Base-by-base conservation (phyloP, 192 early-diverging fungal genomes). In the Linnemannia exigua region DNA sequence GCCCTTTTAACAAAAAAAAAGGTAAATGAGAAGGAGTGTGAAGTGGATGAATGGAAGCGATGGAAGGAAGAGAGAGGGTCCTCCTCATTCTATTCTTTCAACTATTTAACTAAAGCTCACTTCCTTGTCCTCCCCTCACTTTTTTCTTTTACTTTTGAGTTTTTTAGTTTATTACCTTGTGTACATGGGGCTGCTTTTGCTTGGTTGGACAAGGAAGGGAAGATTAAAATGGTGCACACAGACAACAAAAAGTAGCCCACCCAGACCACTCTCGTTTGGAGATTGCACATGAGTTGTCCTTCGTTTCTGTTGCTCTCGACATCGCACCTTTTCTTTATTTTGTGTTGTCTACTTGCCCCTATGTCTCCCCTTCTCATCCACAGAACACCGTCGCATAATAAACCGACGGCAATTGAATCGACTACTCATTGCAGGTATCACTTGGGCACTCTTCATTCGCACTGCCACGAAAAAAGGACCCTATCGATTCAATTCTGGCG, bases 1-100 rank as follows among this genome's bases (percentile, higher is more conserved):
- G 8, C 28, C 28, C 15, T 61, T 63, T 63, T n/a, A 63, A 61
- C 25, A 63, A 25, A 3, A 11, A 1, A 25, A 63, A 63, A 63
- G 25, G 58, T 9, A 11, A 25, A 1, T 20, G 54, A 6, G n/a
- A n/a, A 58, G 22, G 58, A 25, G 28, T 14, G 31, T 63, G 58
- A n/a, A 63, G 58, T 63, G 28, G 28, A 63, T 63, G 58, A 63
- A 63, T 63, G 58, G 58, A 63, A 63, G 58, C 58, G 58, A 63
- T 63, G 58, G 58, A 63, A 63, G 58, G 58, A n/a, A n/a, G n/a
- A n/a, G n/a, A n/a, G n/a, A n/a, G 28, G 58, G 48, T 50, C 48
- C 9, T 50, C 17, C 58, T 22, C 28, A 3, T 28, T 15, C 58
- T 63, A 50, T 16, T 12, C 28, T 33, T 63, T 63, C 2, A 31